Evolutionary conservation across 2,329 filamentous ascomycete genomes (phyloP).

Genomic region (Xylaria sp.): DNA sequence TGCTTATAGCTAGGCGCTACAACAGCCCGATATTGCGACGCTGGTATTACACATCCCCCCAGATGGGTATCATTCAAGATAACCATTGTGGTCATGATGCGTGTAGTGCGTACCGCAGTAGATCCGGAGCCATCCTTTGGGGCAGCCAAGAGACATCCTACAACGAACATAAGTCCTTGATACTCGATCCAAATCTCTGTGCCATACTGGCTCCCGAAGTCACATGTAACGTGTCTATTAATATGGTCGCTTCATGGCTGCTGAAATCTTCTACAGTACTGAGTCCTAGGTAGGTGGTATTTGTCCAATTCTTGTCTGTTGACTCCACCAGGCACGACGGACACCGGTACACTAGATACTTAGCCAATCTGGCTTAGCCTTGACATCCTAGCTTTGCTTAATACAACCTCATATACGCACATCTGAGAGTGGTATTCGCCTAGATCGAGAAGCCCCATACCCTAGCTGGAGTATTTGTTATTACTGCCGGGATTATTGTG

Average conservation of each 20-base stretch:
- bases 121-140: background rate
- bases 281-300: slow-evolving; percentile 1
- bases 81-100: background rate
- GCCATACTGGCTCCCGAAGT: background rate
- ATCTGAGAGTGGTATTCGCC: slow-evolving; percentile 9
- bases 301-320: slow-evolving; percentile 1
- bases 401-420: slow-evolving; percentile 26
- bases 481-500: slow-evolving; percentile 9
- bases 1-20: slow-evolving; percentile 3
- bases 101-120: background rate
- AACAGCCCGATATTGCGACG: slow-evolving; percentile 21
- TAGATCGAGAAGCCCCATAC: slow-evolving; percentile 15
- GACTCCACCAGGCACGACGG: slow-evolving; percentile 17
- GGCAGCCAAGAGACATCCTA: background rate
- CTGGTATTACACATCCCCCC: slow-evolving; percentile 20
- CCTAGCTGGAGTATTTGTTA: slow-evolving; percentile 9
- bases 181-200: background rate
- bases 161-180: slow-evolving; percentile 4
- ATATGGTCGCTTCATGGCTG: too few species aligned
- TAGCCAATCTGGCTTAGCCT: slow-evolving; percentile 1
- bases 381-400: slow-evolving; percentile 20
- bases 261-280: background rate
- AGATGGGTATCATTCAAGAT: slow-evolving; percentile 12
- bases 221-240: background rate
- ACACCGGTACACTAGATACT: background rate